A percentile compares a stretch with the other conserved stretches of the same genome.
Conservation (phyloP, 805 yeast genomes). For the Myxozyma nipponensis region DNA sequence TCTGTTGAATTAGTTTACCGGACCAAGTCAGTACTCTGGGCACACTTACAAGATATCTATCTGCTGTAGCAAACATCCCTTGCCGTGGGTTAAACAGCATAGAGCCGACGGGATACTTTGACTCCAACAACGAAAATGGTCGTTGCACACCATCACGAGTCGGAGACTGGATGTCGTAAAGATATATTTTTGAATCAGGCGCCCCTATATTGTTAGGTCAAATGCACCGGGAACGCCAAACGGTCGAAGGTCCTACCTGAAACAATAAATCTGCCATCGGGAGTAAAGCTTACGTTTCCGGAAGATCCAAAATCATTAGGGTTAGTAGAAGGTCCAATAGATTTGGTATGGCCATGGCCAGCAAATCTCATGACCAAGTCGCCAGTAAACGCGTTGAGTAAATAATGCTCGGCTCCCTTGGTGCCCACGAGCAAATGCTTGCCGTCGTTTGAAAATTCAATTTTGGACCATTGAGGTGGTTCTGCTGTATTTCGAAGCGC, state of each 20-base stretch:
- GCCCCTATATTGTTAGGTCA: conserved; percentile 33
- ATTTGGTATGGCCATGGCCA: conserved; percentile 45
- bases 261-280: conserved; percentile 61
- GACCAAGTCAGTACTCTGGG: too few species aligned
- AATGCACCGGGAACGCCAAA: background rate
- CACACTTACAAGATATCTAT: conserved; percentile 43
- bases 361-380: conserved; percentile 44
- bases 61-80: conserved; percentile 62
- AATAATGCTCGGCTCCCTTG: conserved; percentile 53
- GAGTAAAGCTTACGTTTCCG: conserved; percentile 58
- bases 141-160: conserved; percentile 20
- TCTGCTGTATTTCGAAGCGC: conserved; percentile 26
- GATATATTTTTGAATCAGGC: conserved; percentile 48
- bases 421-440: conserved; percentile 57
- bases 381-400: conserved; percentile 71
- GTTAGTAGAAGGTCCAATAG: conserved; percentile 36
- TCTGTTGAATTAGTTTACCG: conserved; percentile 9
- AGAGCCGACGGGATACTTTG: conserved; percentile 37
- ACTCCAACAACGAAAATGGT: conserved; percentile 31
- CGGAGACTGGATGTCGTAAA: conserved; percentile 47
- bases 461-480: conserved; percentile 48
- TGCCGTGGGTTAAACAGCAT: conserved; percentile 59
- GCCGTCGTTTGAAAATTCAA: conserved; percentile 79
- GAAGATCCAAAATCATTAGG: conserved; percentile 42
- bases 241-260: conserved; percentile 42